Evolutionary conservation across 306 rosid species (phyloP), one percentile per base, ranked within the genome.

Genomic region (Phaseolus lunatus): DNA sequence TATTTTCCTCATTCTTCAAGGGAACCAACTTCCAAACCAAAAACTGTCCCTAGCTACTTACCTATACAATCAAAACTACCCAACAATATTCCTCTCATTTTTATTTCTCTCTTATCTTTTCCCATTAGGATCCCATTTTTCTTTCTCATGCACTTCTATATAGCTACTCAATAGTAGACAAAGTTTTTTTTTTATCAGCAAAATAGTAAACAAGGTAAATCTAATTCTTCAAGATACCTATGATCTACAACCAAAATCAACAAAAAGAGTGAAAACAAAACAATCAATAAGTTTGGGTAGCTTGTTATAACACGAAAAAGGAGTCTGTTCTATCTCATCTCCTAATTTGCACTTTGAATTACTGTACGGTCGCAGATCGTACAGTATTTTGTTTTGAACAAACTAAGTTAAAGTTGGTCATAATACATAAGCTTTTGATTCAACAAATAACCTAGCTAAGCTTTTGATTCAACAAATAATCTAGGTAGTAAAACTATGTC

Each of bases 41-140:
- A 19, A 52, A 73, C 73, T 57, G 79, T 41, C 72, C 86, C 81
- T 75, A 3, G 18, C 48, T 66, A 73, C 79, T 54, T 66, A 73
- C 79, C 73, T 9, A 53, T 59, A 81, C 45, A 81, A 80, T 73
- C 81, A 82, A 87, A 89, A 91, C 90, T 83, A 72, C 77, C 85
- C 62, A 56, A 63, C 47, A 82, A 80, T 88, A 85, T 85, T 87
- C 82, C 65, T 41, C 35, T 18, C 62, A 5, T 31, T 37, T 37
- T 33, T 6, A 33, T 6, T 33, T 33, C 39, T 33, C 6, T 33
- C 6, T 33, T 33, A 33, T 33, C 39, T 33, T 33, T 33, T 31
- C 35, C 7, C n/a, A n/a, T n/a, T n/a, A n/a, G n/a, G n/a, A n/a
- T n/a, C n/a, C n/a, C n/a, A n/a, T n/a, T n/a, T n/a, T n/a, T n/a